Base-by-base conservation (phyloP, 1,284 basidiomycete genomes). In the Hortiboletus rubellus region DNA sequence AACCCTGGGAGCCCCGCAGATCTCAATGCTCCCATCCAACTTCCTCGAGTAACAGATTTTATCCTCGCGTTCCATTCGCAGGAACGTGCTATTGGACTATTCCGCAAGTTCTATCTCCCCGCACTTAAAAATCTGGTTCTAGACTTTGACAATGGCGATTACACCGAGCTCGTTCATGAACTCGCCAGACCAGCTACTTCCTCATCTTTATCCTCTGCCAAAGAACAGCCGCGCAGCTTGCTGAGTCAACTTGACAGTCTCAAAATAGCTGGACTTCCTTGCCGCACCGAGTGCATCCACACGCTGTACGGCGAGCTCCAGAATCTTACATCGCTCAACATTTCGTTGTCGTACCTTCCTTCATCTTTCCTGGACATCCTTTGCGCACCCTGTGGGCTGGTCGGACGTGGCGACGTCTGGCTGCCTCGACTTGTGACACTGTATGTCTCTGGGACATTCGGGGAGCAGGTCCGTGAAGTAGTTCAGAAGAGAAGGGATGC, bases 141-240 rank as follows among this genome's bases (percentile, higher is more conserved):
- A n/a, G 79, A 85, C 60, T 80, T 82, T 51, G 79, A 82, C 46
- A 65, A 72, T 4, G 75, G 71, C 27, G 82, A 85, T 55, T 85
- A 77, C 61, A 76, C 74, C 5, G 69, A 75, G 1, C 74, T 87
- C 47, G 74, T 79, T 17, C 61, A 63, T 24, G 72, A 75, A 44
- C 74, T 87, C 30, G 68, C 74, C 4, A 50, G 56, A 45, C 70
- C 67, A 24, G 50, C 60, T 17, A 55, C 57, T 5, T 57, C 52
- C 3, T 4, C 40, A 22, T 63, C 56, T 3, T 76, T 75, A 0
- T 61, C 70, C 47, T 71, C 71, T 3, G 71, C 70, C 5, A 64
- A 69, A 42, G 72, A 72, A 42, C 71, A 72, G 47, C 77, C 77
- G 4, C 57, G 37, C 30, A 73, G 66, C 49, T 41, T 85, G 38